These are phyloP conservation scores for Posidonia australis DNA, from an alignment of 106 monocot genomes.

Conservation along the genomic window DNA sequence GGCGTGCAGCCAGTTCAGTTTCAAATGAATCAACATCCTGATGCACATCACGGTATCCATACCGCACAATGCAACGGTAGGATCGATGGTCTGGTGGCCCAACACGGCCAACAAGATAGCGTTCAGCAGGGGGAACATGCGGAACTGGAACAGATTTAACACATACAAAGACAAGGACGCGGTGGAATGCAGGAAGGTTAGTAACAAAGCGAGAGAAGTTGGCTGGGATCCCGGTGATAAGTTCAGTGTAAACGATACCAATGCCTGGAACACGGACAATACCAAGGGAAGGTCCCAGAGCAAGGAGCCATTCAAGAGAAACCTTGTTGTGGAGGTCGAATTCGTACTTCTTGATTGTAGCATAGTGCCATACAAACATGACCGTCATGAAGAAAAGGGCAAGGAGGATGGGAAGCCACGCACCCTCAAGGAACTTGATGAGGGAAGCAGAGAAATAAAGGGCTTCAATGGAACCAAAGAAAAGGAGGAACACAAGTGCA, in stretches of 20 bases:
- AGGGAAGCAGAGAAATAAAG: conserved; percentile 64
- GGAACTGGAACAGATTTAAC: conserved; percentile 61
- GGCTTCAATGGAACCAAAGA: conserved; percentile 50
- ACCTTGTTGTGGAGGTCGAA: conserved; percentile 67
- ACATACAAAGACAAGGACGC: conserved; percentile 50
- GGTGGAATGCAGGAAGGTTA: conserved; percentile 71
- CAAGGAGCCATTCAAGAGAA: conserved; percentile 57
- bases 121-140: conserved; percentile 34
- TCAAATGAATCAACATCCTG: conserved; percentile 47
- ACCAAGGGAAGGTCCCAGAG: conserved; percentile 44
- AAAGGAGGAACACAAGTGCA: conserved; percentile 40
- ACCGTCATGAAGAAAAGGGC: conserved; percentile 45
- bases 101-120: conserved; percentile 55
- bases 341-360: conserved; percentile 53
- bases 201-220: conserved; percentile 73
- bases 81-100: conserved; percentile 39
- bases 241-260: conserved; percentile 55
- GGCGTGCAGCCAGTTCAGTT: conserved; percentile 33
- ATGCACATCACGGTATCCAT: conserved; percentile 58
- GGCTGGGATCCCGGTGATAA: conserved; percentile 46
- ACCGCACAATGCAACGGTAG: conserved; percentile 60
- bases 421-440: conserved; percentile 60
- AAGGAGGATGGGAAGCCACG: conserved; percentile 58
- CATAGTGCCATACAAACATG: conserved; percentile 69
- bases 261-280: conserved; percentile 60